phyloP scores from a whole-genome alignment of 2,329 filamentous ascomycete genomes.

The Dothistroma septosporum region DNA sequence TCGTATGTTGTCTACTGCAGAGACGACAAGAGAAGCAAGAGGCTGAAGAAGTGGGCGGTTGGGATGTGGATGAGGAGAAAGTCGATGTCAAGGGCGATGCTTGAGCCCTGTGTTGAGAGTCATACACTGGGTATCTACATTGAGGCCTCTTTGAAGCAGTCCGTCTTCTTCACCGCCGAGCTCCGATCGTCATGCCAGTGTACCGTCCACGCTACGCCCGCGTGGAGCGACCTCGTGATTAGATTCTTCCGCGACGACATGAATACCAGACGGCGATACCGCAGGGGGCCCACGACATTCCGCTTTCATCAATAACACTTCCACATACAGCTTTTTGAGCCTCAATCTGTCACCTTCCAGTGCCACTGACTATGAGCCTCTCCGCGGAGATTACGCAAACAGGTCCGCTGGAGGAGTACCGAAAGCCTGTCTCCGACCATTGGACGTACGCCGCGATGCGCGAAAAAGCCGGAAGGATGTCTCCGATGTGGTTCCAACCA shows the following conservation, averaged over 20 bases:
- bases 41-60: slow-evolving; percentile 2
- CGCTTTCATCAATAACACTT: background rate
- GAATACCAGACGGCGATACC: background rate
- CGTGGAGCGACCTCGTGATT: background rate
- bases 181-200: background rate
- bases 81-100: background rate
- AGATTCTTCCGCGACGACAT: background rate
- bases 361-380: background rate
- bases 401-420: background rate
- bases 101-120: background rate
- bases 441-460: background rate
- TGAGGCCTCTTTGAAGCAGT: background rate
- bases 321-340: background rate
- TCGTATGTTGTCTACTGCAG: slow-evolving; percentile 22
- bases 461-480: background rate
- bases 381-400: background rate
- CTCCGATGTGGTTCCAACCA: background rate
- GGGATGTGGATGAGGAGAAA: slow-evolving; percentile 3
- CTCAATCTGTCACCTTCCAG: background rate
- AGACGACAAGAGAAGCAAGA: slow-evolving; percentile 23
- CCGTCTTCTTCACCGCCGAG: background rate
- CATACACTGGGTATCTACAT: background rate
- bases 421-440: background rate
- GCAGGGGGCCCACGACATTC: background rate
- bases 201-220: background rate